phyloP scores from a whole-genome alignment of 139 green algal genomes.

The Micractinium sp. region DNA sequence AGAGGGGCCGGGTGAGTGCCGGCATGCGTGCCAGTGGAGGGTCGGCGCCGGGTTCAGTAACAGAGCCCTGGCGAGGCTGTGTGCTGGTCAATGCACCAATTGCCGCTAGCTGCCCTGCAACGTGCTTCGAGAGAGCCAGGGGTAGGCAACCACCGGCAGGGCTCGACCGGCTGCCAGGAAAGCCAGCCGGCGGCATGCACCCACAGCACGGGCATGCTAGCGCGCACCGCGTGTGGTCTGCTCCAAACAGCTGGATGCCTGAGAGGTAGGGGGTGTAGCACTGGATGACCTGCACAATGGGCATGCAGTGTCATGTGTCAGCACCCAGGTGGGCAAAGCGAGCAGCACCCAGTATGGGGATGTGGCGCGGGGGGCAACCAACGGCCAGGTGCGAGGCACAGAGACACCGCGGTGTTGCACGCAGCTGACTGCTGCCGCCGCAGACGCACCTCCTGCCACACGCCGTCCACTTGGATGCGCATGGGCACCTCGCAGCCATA shows the following conservation, averaged over 20 bases:
- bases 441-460: constrained; percentile 31
- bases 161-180: neutral
- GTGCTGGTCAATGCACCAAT: too few relatives aligned
- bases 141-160: neutral
- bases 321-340: neutral
- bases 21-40: neutral
- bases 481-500: constrained; percentile 50
- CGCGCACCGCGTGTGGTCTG: constrained; percentile 24
- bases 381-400: neutral
- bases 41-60: neutral
- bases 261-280: constrained; percentile 51
- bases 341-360: too few relatives aligned
- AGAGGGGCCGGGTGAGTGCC: neutral
- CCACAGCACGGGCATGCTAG: neutral
- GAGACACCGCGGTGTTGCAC: too few relatives aligned
- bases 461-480: constrained; percentile 19
- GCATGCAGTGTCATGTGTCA: neutral
- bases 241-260: constrained; percentile 47
- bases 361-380: neutral
- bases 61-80: neutral
- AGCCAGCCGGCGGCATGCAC: neutral
- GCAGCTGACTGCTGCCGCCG: too few relatives aligned
- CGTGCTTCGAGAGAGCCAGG: neutral
- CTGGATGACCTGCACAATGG: constrained; percentile 46
- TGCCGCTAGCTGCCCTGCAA: too few relatives aligned